These are phyloP conservation scores for Entomortierella lignicola DNA, from an alignment of 192 early-diverging fungal genomes.

Conservation along the genomic window DNA sequence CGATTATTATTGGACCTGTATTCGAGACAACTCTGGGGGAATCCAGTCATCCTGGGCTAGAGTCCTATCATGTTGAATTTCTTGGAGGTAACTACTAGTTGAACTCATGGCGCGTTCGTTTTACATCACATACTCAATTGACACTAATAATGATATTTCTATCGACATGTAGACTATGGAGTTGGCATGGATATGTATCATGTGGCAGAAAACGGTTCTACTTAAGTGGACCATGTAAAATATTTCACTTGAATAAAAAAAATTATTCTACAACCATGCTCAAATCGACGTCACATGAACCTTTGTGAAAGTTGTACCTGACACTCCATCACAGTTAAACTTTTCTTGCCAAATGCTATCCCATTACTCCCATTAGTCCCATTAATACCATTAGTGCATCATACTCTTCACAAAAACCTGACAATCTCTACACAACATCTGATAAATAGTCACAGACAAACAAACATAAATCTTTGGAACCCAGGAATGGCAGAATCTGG, in stretches of 20 bases:
- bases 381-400: not conserved
- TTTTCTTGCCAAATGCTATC: no score
- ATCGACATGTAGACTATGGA: conserved; percentile 19
- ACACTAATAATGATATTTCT: not conserved
- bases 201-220: conserved; percentile 7
- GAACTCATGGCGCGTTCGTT: not conserved
- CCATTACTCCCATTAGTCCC: no score
- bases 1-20: conserved; percentile 46
- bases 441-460: not conserved
- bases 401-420: not conserved
- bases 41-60: conserved; percentile 30
- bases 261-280: no score
- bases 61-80: conserved; percentile 47
- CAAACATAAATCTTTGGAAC: not conserved
- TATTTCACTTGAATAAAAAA: not conserved
- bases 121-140: not conserved
- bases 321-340: no score
- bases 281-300: not conserved
- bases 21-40: conserved; percentile 51
- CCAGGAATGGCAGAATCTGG: conserved; percentile 31
- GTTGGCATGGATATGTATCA: conserved; percentile 53
- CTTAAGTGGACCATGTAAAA: no score
- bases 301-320: not conserved
- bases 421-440: not conserved
- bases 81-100: conserved; percentile 27